A percentile compares a stretch with the other conserved stretches of the same genome.
Evolutionary conservation across 208 protist species (phyloP).

Genomic region (Trypanosoma congolense): DNA sequence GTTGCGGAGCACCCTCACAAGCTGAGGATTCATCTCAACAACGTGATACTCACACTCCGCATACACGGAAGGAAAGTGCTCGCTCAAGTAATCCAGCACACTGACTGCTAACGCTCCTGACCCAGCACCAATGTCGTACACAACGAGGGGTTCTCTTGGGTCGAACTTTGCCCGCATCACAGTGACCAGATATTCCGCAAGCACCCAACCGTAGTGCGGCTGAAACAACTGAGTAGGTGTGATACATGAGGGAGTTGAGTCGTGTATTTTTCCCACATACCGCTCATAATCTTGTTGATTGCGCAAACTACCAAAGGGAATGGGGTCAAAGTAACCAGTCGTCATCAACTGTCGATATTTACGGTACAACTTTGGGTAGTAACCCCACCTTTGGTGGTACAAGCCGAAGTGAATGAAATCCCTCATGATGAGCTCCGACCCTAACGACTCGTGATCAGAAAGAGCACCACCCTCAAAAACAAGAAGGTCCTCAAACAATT

Average conservation of each 20-base stretch:
- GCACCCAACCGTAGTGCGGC: constrained; percentile 83
- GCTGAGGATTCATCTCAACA: constrained; percentile 71
- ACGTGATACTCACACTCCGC: constrained; percentile 77
- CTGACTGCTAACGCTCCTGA: constrained; percentile 72
- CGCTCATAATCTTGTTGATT: constrained; percentile 81
- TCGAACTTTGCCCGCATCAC: constrained; percentile 77
- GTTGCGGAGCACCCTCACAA: constrained; percentile 67
- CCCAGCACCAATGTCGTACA: constrained; percentile 87
- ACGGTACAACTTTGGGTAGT: constrained; percentile 83
- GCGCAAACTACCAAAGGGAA: constrained; percentile 72
- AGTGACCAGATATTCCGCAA: constrained; percentile 85
- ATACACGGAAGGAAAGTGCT: constrained; percentile 82
- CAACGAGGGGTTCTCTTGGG: constrained; percentile 74
- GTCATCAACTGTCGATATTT: constrained; percentile 86
- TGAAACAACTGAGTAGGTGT: constrained; percentile 85
- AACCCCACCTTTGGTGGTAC: constrained; percentile 84
- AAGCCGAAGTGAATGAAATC: constrained; percentile 86
- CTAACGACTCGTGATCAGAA: constrained; percentile 61
- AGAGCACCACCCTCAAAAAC: constrained; percentile 84
- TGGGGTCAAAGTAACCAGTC: constrained; percentile 81
- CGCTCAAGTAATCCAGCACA: constrained; percentile 77
- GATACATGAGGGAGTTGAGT: constrained; percentile 65
- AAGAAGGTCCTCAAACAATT: constrained; percentile 75
- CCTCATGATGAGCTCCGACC: constrained; percentile 67
- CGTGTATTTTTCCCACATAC: constrained; percentile 67